Conservation (phyloP, 768 basidiomycete genomes). For the Naganishia vishniacii region DNA sequence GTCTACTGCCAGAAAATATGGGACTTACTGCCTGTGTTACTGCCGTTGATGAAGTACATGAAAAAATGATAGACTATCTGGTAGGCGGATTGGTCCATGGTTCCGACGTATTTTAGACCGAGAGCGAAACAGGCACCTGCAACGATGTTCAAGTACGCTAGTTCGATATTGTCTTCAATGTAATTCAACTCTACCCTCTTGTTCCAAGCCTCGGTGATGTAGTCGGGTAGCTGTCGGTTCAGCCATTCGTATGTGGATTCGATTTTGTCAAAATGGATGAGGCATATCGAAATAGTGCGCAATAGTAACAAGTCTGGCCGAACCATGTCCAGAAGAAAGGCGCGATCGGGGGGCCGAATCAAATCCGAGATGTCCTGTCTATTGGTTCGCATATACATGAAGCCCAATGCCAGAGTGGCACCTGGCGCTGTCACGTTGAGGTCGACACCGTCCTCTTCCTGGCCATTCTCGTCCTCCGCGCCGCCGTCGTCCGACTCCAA, state of each 20-base stretch:
- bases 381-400: slow-evolving; percentile 86
- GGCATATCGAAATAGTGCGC: slow-evolving; percentile 65
- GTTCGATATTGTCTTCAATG: slow-evolving; percentile 67
- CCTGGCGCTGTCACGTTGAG: slow-evolving; percentile 86
- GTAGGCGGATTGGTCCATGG: slow-evolving; percentile 84
- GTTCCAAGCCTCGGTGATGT: slow-evolving; percentile 62
- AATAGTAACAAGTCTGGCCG: slow-evolving; percentile 82
- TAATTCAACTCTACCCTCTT: slow-evolving; percentile 29
- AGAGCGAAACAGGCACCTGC: slow-evolving; percentile 87
- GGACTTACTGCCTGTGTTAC: slow-evolving; percentile 47
- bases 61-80: slow-evolving; percentile 50
- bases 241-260: slow-evolving; percentile 68
- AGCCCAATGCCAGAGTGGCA: slow-evolving; percentile 77
- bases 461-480: slow-evolving; percentile 50
- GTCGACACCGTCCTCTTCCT: slow-evolving; percentile 63
- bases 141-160: slow-evolving; percentile 86
- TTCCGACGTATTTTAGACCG: slow-evolving; percentile 88
- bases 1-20: slow-evolving; percentile 32
- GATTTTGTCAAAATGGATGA: slow-evolving; percentile 84
- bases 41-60: slow-evolving; percentile 17
- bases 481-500: slow-evolving; percentile 62
- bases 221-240: slow-evolving; percentile 60
- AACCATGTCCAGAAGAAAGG: slow-evolving; percentile 71
- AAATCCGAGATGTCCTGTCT: slow-evolving; percentile 80
- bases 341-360: slow-evolving; percentile 72